Conservation (phyloP, 2,329 filamentous ascomycete genomes). For the Alternaria panax region DNA sequence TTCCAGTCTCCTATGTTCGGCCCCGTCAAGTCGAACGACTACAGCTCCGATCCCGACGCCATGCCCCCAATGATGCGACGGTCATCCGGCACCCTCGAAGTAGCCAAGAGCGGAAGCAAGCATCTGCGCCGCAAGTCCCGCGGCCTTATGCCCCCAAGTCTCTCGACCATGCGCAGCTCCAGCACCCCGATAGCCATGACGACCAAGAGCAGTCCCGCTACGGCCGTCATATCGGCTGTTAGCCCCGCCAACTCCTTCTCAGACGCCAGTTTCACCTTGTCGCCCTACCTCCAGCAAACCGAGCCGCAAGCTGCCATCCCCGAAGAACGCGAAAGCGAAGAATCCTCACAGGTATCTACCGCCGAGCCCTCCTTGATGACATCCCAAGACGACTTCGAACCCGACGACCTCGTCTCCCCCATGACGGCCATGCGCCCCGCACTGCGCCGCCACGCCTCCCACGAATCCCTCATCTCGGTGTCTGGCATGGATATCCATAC, state of each 20-base stretch:
- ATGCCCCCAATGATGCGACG: slow-evolving; percentile 11
- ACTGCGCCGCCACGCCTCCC: slow-evolving; percentile 74
- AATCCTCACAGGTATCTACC: slow-evolving; percentile 20
- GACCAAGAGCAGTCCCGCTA: slow-evolving; percentile 45
- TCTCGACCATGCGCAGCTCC: slow-evolving; percentile 41
- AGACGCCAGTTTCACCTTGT: slow-evolving; percentile 40
- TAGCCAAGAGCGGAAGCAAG: slow-evolving; percentile 5
- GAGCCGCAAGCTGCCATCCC: slow-evolving; percentile 43
- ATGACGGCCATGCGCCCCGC: slow-evolving; percentile 48
- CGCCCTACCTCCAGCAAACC: slow-evolving; percentile 26
- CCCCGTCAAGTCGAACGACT: slow-evolving; percentile 34
- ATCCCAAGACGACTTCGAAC: slow-evolving; percentile 36
- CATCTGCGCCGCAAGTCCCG: slow-evolving; percentile 35
- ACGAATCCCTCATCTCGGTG: slow-evolving; percentile 89
- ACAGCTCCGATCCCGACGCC: slow-evolving; percentile 24
- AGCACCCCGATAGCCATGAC: slow-evolving; percentile 45
- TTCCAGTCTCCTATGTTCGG: slow-evolving; percentile 67
- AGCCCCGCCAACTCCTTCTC: slow-evolving; percentile 43
- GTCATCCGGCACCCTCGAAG: slow-evolving; percentile 11
- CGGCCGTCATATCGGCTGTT: slow-evolving; percentile 41
- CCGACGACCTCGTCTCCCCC: slow-evolving; percentile 42
- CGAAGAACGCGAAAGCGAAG: slow-evolving; percentile 48
- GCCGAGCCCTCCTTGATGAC: slow-evolving; percentile 24
- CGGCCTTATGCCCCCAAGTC: slow-evolving; percentile 38
- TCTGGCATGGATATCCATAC: slow-evolving; percentile 90